Evolutionary conservation across 148 eudicot genomes (phyloP), one percentile per base, ranked within the genome.

Genomic region (Amaranthus hypochondriacus): DNA sequence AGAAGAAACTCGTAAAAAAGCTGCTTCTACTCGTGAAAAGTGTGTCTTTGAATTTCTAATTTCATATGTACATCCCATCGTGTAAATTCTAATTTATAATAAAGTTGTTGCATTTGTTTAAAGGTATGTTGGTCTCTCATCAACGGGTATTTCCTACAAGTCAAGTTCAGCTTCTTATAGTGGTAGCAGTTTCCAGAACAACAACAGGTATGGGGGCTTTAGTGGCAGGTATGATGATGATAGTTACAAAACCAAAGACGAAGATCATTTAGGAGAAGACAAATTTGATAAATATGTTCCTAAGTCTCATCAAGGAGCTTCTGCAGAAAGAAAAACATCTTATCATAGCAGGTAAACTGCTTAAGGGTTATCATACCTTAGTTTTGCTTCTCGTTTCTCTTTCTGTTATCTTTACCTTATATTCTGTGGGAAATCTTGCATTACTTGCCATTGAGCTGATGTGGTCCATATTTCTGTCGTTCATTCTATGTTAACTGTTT

Each of bases 61-160:
- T n/a, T 15, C 11, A 21, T 21, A 3, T 13, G 7, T 15, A 49
- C 18, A 53, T 15, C 0, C 52, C 43, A 70, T 39, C 47, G 49
- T 71, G 9, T 58, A 21, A 46, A 49, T 18, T 71, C 52, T 49
- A 44, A 51, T 14, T 56, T 3, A 14, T 68, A 46, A 56, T 73
- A 80, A 63, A 12, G 47, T 51, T 77, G 69, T 50, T 77, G 69
- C 73, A 52, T 58, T 42, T 66, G 67, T 68, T 73, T 73, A 47
- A 69, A 95, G 99, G 86, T 95, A 95, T 66, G 76, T 92, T 79
- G 99, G 99, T 61, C 92, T 95, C 77, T 92, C 99, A 73, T 95
- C 99, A 50, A 73, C 96, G 43, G 97, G 97, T 62, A 80, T 90
- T 49, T 74, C 97, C 8, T 90, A 79, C 80, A 95, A 90, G 81